These are phyloP conservation scores for Hirschfeldia incana DNA, from an alignment of 345 rosid genomes.

Conservation along the genomic window DNA sequence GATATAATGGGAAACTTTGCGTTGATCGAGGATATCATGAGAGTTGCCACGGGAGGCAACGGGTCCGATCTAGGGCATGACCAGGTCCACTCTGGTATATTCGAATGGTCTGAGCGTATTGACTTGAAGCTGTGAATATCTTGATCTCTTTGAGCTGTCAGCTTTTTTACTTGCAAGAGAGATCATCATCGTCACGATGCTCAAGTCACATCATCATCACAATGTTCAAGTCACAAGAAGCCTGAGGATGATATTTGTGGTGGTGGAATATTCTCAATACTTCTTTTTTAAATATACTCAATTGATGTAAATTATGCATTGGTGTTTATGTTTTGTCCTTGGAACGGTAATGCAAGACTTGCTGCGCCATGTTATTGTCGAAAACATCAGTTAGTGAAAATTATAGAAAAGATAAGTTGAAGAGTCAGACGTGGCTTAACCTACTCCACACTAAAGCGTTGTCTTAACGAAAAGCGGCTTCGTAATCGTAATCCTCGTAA, in stretches of 20 bases:
- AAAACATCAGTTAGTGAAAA: background rate
- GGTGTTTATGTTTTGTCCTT: conserved; percentile 11
- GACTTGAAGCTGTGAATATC: conserved; percentile 53
- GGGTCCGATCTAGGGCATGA: conserved; percentile 85
- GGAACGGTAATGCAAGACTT: conserved; percentile 10
- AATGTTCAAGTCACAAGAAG: conserved; percentile 26
- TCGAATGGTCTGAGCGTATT: conserved; percentile 81
- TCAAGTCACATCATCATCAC: background rate
- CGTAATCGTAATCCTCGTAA: conserved; percentile 7
- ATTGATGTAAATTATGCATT: conserved; percentile 28
- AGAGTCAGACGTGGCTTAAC: conserved; percentile 43
- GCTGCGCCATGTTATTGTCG: conserved; percentile 25
- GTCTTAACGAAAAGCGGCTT: background rate
- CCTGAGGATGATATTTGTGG: conserved; percentile 23
- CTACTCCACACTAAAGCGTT: conserved; percentile 36
- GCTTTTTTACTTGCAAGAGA: conserved; percentile 13
- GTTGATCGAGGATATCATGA: conserved; percentile 77
- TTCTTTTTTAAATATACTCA: background rate
- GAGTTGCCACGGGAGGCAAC: conserved; percentile 82
- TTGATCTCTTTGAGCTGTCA: conserved; percentile 21
- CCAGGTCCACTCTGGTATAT: conserved; percentile 78
- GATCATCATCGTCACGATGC: background rate
- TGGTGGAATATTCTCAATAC: conserved; percentile 17
- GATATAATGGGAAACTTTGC: conserved; percentile 99
- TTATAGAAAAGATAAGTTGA: background rate